A percentile compares a stretch with the other conserved stretches of the same genome.
These are phyloP conservation scores for Closterium sp. DNA, from an alignment of 139 green algal genomes.

Conservation along the genomic window DNA sequence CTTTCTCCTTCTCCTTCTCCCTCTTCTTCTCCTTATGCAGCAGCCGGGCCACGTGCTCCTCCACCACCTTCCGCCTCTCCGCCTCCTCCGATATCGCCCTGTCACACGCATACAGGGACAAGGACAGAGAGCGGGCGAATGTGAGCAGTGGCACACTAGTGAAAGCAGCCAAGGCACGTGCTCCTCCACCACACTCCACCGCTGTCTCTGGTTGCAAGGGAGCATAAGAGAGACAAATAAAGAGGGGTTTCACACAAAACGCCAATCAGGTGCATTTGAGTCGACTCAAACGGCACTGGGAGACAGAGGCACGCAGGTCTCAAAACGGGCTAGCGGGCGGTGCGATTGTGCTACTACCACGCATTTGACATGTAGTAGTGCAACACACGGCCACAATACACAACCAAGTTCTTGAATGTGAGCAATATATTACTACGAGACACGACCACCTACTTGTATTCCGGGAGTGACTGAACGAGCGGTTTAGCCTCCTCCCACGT, in stretches of 20 bases:
- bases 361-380: no score
- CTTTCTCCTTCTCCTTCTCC: background rate
- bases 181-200: background rate
- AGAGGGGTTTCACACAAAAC: background rate
- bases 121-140: background rate
- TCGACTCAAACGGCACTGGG: no score
- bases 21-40: slow-evolving; percentile 18
- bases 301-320: no score
- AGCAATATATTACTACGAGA: no score
- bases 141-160: background rate
- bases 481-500: background rate
- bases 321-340: no score
- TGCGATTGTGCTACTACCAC: no score
- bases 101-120: slow-evolving; percentile 5
- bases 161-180: background rate
- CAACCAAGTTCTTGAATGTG: no score
- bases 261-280: no score
- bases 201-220: background rate
- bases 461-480: background rate
- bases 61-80: slow-evolving; percentile 13
- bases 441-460: background rate
- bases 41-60: slow-evolving; percentile 21
- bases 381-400: no score
- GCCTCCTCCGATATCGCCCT: slow-evolving; percentile 14
- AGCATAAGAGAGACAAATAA: no score